Evolutionary conservation across 768 basidiomycete species (phyloP).

Genomic region (Amanita fuliginea): DNA sequence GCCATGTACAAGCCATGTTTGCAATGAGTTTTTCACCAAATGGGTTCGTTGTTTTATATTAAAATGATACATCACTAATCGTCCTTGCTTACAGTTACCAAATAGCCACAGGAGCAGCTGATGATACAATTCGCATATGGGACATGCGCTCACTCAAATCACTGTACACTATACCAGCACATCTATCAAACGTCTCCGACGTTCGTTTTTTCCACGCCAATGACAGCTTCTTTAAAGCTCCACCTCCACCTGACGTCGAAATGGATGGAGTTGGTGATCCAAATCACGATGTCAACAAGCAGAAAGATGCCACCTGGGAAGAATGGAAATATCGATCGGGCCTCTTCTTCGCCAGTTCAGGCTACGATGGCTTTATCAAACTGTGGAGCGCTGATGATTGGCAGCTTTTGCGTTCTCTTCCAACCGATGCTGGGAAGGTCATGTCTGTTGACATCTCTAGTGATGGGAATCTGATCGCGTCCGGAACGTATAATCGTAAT

Average conservation of each 20-base stretch:
- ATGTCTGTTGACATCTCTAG: constrained; percentile 92
- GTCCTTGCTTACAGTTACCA: constrained; percentile 57
- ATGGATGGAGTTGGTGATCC: constrained; percentile 40
- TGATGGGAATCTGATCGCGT: constrained; percentile 76
- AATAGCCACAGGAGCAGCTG: constrained; percentile 92
- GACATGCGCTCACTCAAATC: constrained; percentile 90
- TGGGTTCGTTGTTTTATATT: constrained; percentile 48
- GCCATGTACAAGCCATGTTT: constrained; percentile 89
- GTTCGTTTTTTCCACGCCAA: constrained; percentile 84
- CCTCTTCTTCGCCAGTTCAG: constrained; percentile 84
- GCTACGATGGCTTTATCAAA: constrained; percentile 93
- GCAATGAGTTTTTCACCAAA: constrained; percentile 91
- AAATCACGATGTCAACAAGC: constrained; percentile 26
- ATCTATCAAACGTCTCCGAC: constrained; percentile 90
- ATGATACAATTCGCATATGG: constrained; percentile 98
- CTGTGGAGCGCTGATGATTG: constrained; percentile 98
- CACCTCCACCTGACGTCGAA: constrained; percentile 29
- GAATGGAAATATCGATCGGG: constrained; percentile 81
- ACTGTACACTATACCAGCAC: constrained; percentile 94
- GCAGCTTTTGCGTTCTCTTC: constrained; percentile 80
- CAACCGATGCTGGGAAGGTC: constrained; percentile 95
- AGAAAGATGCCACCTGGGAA: constrained; percentile 32
- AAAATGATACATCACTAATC: constrained; percentile 7
- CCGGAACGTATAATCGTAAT: constrained; percentile 88
- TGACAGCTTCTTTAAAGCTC: constrained; percentile 34